Evolutionary conservation across 129 eudicot genomes (phyloP).

Genomic region (Rutidosis leptorrhynchoides): DNA sequence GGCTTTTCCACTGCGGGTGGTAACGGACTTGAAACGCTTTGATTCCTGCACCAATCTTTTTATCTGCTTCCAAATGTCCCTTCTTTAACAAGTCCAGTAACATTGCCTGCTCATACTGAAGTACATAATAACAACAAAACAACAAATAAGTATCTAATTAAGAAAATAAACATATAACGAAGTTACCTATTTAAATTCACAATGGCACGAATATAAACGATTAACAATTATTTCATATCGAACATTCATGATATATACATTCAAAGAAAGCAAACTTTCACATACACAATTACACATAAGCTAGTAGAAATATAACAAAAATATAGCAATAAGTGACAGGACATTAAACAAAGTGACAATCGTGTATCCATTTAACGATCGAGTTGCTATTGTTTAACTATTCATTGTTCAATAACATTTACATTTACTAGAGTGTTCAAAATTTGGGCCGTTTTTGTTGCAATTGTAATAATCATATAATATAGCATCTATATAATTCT

Average conservation of each 20-base stretch:
- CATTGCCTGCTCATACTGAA: conserved; percentile 76
- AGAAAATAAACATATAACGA: neutral
- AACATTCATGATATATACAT: neutral
- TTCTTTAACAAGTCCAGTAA: conserved; percentile 72
- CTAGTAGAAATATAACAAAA: too few species aligned
- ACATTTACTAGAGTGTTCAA: too few species aligned
- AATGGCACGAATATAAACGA: neutral
- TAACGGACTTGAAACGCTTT: conserved; percentile 60
- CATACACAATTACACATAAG: too few species aligned
- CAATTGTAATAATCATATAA: neutral
- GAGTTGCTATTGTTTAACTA: too few species aligned
- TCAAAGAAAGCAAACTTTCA: neutral
- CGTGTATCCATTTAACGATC: too few species aligned
- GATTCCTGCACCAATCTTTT: conserved; percentile 69
- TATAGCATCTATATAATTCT: too few species aligned
- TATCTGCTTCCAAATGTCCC: conserved; percentile 84
- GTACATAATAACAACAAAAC: neutral
- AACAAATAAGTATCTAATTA: neutral
- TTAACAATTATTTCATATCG: neutral
- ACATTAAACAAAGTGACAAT: too few species aligned
- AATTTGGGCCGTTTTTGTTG: too few species aligned
- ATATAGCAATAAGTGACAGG: too few species aligned
- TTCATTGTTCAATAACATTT: too few species aligned
- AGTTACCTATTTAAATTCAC: neutral
- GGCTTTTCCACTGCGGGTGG: conserved; percentile 79